Conservation (phyloP, 257 asterid species). For the Solanum okadae region DNA sequence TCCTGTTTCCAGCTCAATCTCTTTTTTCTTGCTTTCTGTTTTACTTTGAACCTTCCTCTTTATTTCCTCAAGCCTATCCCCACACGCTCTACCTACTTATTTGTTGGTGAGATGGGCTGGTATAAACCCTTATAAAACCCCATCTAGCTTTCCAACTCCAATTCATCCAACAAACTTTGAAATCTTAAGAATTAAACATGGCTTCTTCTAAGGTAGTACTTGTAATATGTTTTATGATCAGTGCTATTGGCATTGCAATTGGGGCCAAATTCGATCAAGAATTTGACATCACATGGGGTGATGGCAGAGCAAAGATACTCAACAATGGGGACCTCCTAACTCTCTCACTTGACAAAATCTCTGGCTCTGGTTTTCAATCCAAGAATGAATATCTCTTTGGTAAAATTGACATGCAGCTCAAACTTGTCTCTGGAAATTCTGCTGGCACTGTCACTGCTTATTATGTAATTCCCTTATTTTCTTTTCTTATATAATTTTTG, state of each 20-base stretch:
- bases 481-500: background rate
- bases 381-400: background rate
- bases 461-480: background rate
- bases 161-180: background rate
- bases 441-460: background rate
- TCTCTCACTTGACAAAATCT: background rate
- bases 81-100: background rate
- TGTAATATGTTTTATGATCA: background rate
- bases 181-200: background rate
- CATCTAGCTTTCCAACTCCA: background rate
- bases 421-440: background rate
- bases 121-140: background rate
- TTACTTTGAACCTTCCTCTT: background rate
- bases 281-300: background rate
- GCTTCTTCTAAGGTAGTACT: background rate
- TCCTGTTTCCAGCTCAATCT: background rate
- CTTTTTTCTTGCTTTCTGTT: background rate
- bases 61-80: background rate
- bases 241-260: background rate
- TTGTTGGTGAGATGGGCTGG: background rate
- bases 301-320: background rate
- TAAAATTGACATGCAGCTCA: background rate
- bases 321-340: background rate
- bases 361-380: background rate
- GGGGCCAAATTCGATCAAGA: background rate